A percentile compares a stretch with the other conserved stretches of the same genome.
Conservation (phyloP, 2,329 filamentous ascomycete genomes). For the Epichloe aotearoae region DNA sequence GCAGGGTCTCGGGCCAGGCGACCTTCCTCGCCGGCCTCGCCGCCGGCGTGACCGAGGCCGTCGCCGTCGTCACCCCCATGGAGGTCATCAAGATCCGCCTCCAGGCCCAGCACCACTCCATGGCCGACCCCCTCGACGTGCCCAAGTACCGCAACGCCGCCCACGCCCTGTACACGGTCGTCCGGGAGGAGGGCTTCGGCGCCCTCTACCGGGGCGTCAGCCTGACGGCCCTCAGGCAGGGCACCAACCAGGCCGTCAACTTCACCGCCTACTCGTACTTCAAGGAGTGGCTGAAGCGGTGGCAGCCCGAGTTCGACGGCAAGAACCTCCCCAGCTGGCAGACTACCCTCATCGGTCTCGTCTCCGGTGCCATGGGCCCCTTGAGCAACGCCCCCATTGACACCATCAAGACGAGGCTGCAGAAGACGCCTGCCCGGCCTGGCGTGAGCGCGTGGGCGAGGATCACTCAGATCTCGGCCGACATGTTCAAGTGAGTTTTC, state of each 20-base stretch:
- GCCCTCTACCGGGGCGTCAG: constrained; percentile 89
- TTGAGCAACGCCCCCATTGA: constrained; percentile 96
- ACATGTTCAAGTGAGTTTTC: constrained; percentile 64
- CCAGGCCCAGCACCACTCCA: constrained; percentile 94
- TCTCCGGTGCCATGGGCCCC: constrained; percentile 83
- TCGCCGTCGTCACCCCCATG: constrained; percentile 95
- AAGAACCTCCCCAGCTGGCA: constrained; percentile 69
- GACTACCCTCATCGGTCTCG: constrained; percentile 79
- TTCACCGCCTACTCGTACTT: constrained; percentile 97
- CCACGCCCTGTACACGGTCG: constrained; percentile 68
- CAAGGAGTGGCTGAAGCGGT: constrained; percentile 61
- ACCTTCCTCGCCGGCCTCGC: constrained; percentile 71
- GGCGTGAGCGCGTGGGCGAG: constrained; percentile 70
- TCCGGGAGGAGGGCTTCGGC: constrained; percentile 79
- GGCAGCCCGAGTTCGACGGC: constrained; percentile 55
- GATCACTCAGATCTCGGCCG: constrained; percentile 63
- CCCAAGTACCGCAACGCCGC: constrained; percentile 97
- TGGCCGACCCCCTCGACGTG: constrained; percentile 85
- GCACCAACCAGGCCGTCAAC: constrained; percentile 95
- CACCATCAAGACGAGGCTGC: constrained; percentile 94
- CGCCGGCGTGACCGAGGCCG: constrained; percentile 91
- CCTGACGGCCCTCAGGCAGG: constrained; percentile 84
- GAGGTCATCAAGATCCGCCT: constrained; percentile 98
- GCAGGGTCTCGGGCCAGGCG: constrained; percentile 52
- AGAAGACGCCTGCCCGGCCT: constrained; percentile 72